Conservation (phyloP, 106 monocot genomes). For the Phalaenopsis aphrodite region DNA sequence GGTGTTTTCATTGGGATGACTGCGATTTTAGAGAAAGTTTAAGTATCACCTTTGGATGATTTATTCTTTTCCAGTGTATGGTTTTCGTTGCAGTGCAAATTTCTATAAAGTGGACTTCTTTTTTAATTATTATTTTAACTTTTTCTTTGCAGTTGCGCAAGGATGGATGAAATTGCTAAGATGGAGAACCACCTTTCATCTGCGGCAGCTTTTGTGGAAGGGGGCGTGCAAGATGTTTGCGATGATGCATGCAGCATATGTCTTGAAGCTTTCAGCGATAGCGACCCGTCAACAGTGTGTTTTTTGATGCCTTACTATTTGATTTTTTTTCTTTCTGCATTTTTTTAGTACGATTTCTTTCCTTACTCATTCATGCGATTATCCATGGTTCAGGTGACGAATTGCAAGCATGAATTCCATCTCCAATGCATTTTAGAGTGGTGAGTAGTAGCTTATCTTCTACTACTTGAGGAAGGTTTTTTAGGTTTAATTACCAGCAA, state of each 20-base stretch:
- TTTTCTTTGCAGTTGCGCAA: not conserved
- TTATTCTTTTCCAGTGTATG: not conserved
- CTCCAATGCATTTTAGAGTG: slow-evolving; percentile 29
- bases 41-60: not conserved
- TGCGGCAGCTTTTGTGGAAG: slow-evolving; percentile 75
- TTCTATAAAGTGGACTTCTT: not conserved
- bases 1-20: not conserved
- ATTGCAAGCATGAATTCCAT: slow-evolving; percentile 31
- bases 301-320: not conserved
- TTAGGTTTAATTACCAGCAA: not conserved
- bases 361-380: not conserved
- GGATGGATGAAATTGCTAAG: slow-evolving; percentile 47
- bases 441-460: slow-evolving; percentile 7
- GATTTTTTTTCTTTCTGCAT: not conserved
- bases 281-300: slow-evolving; percentile 57
- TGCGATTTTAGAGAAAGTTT: not conserved
- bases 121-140: not conserved
- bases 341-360: not conserved
- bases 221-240: slow-evolving; percentile 65
- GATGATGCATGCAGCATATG: slow-evolving; percentile 86
- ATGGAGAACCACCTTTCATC: slow-evolving; percentile 47
- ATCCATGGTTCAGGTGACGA: slow-evolving; percentile 14
- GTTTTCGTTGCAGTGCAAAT: not conserved
- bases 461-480: not conserved
- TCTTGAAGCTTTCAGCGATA: slow-evolving; percentile 60